Conservation (phyloP, 768 basidiomycete species). For the Suillus clintonianus region DNA sequence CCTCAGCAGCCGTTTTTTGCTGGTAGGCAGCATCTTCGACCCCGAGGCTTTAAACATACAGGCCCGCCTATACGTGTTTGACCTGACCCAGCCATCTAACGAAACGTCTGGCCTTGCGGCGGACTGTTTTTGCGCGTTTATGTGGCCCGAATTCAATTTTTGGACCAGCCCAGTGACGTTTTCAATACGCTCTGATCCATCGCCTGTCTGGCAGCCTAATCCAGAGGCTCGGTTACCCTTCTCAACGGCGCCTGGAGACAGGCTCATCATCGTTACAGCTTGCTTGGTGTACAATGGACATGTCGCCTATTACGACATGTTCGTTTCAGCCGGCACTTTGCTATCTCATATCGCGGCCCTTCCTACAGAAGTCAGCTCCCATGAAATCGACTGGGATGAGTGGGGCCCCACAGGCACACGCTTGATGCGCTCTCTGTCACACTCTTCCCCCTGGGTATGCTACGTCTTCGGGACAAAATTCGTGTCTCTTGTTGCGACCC, state of each 20-base stretch:
- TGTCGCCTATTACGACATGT: conserved; percentile 38
- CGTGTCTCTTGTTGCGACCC: conserved; percentile 25
- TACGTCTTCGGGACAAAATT: conserved; percentile 54
- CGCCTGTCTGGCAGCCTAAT: conserved; percentile 45
- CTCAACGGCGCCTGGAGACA: conserved; percentile 39
- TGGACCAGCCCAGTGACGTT: conserved; percentile 33
- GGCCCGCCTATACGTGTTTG: conserved; percentile 39
- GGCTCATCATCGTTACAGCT: conserved; percentile 50
- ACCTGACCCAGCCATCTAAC: conserved; percentile 37
- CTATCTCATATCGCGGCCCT: conserved; percentile 24
- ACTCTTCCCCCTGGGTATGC: conserved; percentile 56
- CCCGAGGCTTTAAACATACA: conserved; percentile 20
- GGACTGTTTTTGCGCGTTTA: conserved; percentile 40
- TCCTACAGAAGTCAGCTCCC: conserved; percentile 15
- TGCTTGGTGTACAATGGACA: conserved; percentile 33
- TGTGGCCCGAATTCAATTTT: conserved; percentile 39
- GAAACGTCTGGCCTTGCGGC: conserved; percentile 31
- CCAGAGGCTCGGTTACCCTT: conserved; percentile 45
- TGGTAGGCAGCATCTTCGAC: conserved; percentile 34
- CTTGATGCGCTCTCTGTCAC: conserved; percentile 37
- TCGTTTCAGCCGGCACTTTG: conserved; percentile 43
- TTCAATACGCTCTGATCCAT: conserved; percentile 55
- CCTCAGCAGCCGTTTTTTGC: conserved; percentile 40
- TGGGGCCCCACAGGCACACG: conserved; percentile 56
- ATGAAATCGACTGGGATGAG: conserved; percentile 43